Percentiles rank a stretch among this genome's conserved stretches.
Evolutionary conservation across 179 eudicot species (phyloP).

Genomic region (Corrigiola litoralis): DNA sequence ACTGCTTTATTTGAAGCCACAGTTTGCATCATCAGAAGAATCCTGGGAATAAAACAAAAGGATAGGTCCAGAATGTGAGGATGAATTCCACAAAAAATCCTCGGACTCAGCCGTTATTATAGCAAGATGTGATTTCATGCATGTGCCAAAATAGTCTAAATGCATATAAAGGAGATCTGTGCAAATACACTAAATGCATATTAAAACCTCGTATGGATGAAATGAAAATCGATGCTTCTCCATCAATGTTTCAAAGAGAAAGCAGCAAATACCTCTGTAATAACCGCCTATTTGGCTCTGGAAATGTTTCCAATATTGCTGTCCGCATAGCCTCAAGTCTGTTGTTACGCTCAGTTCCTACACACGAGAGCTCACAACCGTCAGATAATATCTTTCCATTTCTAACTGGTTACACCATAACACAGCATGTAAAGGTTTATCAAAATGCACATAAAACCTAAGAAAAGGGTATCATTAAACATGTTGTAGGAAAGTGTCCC

Average conservation of each 20-base stretch:
- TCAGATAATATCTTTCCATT: background rate
- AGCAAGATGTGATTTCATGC: background rate
- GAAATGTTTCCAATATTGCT: conserved; percentile 92
- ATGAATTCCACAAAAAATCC: background rate
- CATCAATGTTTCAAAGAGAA: background rate
- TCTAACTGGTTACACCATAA: no score
- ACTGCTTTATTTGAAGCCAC: conserved; percentile 66
- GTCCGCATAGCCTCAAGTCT: conserved; percentile 73
- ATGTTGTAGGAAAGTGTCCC: background rate
- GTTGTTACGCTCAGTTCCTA: conserved; percentile 81
- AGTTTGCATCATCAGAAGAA: conserved; percentile 83
- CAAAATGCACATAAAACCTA: no score
- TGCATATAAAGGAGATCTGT: background rate
- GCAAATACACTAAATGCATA: background rate
- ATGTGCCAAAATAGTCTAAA: background rate
- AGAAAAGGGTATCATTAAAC: no score
- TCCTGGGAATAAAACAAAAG: conserved; percentile 44
- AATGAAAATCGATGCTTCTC: background rate
- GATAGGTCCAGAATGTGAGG: background rate
- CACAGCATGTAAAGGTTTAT: no score
- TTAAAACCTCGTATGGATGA: background rate
- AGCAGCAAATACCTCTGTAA: conserved; percentile 65
- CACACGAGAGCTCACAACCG: conserved; percentile 16
- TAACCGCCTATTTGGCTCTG: conserved; percentile 93
- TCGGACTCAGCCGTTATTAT: background rate